Conservation (phyloP, 2,329 filamentous ascomycete species). For the Cladosporium phlei region DNA sequence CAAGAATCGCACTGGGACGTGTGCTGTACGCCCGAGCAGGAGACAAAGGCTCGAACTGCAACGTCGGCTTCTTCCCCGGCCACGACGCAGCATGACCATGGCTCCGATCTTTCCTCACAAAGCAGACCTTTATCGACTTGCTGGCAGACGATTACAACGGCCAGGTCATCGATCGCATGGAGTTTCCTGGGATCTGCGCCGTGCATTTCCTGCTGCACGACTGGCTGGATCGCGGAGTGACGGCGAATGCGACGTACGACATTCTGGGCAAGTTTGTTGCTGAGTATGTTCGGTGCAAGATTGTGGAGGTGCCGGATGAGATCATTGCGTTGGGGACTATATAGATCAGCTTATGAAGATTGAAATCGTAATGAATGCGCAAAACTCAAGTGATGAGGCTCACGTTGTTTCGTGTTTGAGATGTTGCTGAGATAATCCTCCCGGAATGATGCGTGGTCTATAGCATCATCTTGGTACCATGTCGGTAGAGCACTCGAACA, state of each 20-base stretch:
- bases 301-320: neutral
- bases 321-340: neutral
- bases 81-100: slow-evolving; percentile 29
- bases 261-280: neutral
- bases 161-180: slow-evolving; percentile 32
- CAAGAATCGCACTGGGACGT: slow-evolving; percentile 35
- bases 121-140: slow-evolving; percentile 24
- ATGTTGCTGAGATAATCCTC: no score
- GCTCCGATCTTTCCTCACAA: slow-evolving; percentile 26
- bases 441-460: no score
- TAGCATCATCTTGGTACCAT: no score
- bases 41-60: slow-evolving; percentile 33
- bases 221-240: slow-evolving; percentile 31
- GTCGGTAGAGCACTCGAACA: no score
- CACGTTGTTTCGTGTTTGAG: no score
- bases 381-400: no score
- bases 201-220: slow-evolving; percentile 33
- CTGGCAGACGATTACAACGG: slow-evolving; percentile 31
- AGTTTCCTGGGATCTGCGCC: slow-evolving; percentile 28
- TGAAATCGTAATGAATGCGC: no score
- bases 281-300: neutral
- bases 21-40: slow-evolving; percentile 31
- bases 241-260: neutral
- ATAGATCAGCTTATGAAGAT: neutral
- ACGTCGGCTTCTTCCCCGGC: slow-evolving; percentile 40